Evolutionary conservation across 768 basidiomycete species (phyloP), one percentile per base, ranked within the genome.

Genomic region (Tephrocybe sp.): DNA sequence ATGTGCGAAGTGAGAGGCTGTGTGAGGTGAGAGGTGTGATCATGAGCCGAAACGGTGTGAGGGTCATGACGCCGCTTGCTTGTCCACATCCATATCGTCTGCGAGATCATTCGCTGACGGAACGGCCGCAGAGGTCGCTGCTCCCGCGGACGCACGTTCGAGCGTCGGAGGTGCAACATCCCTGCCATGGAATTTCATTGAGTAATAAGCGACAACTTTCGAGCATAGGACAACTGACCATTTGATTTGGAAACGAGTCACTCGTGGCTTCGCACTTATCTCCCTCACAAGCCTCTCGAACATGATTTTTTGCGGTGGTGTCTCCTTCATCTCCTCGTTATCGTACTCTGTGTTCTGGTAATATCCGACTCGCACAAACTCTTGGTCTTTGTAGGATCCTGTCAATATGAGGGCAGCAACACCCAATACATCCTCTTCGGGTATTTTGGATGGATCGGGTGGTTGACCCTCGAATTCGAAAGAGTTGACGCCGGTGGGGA

Each of bases 301-400:
- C 61, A 81, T 68, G 44, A 92, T 89, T 49, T 78, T 74, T 21
- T 65, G 54, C 7, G 90, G 86, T 13, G 84, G 87, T 12, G 69
- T 78, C 61, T 84, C 79, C 64, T 84, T 88, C 84, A 94, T 85
- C 68, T 91, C 92, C 45, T 93, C 90, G 59, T 89, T 91, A 66
- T 97, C 95, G 63, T 97, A 98, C 67, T 98, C 95, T 21, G 94
- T 97, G 63, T 98, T 94, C 69, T 98, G 97, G 67, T 99, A 99
- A 66, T 99, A 98, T 6, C 97, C 97, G 22, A 99, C 94, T 39
- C 95, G 84, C n/a, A 99, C 95, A 62, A 99, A 99, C 66, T 98
- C 97, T 61, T 97, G 94, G 44, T 97, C 95, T 31, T 85, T 83
- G 69, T 98, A 99, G 10, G 90, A 91, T 6, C 93, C 97, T 0